A percentile compares a stretch with the other conserved stretches of the same genome.
These are phyloP conservation scores for Quercus lobata DNA, from an alignment of 331 rosid species.

Conservation along the genomic window DNA sequence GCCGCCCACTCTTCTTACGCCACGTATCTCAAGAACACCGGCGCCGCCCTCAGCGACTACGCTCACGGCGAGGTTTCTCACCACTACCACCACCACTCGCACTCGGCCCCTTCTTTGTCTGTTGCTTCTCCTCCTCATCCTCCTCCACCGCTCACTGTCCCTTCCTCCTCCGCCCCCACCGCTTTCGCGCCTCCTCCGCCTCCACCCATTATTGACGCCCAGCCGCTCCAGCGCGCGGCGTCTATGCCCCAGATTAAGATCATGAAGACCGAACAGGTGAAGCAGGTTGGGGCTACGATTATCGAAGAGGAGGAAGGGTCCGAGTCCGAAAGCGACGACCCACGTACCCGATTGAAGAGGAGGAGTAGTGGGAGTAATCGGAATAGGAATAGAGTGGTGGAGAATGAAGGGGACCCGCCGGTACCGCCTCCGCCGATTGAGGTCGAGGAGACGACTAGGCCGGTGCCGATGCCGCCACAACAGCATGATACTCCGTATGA, in stretches of 20 bases:
- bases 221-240: conserved; percentile 59
- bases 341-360: conserved; percentile 13
- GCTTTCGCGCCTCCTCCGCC: conserved; percentile 12
- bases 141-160: background rate
- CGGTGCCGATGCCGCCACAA: conserved; percentile 17
- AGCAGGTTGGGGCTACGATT: conserved; percentile 39
- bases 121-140: conserved; percentile 45
- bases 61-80: conserved; percentile 54
- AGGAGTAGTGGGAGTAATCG: conserved; percentile 22
- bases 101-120: conserved; percentile 8
- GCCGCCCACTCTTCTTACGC: conserved; percentile 80
- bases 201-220: conserved; percentile 25
- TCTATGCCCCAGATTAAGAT: conserved; percentile 76
- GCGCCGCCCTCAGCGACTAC: conserved; percentile 83
- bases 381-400: conserved; percentile 18
- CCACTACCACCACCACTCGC: background rate
- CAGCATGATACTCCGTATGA: conserved; percentile 48
- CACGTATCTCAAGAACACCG: conserved; percentile 68
- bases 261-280: conserved; percentile 17
- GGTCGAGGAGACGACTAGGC: conserved; percentile 16
- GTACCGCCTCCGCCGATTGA: conserved; percentile 41
- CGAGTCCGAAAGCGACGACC: conserved; percentile 47
- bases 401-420: conserved; percentile 21
- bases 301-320: conserved; percentile 52
- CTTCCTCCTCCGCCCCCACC: background rate